These are phyloP conservation scores for Gynandropsis gynandra DNA, from an alignment of 345 rosid genomes.

Conservation along the genomic window DNA sequence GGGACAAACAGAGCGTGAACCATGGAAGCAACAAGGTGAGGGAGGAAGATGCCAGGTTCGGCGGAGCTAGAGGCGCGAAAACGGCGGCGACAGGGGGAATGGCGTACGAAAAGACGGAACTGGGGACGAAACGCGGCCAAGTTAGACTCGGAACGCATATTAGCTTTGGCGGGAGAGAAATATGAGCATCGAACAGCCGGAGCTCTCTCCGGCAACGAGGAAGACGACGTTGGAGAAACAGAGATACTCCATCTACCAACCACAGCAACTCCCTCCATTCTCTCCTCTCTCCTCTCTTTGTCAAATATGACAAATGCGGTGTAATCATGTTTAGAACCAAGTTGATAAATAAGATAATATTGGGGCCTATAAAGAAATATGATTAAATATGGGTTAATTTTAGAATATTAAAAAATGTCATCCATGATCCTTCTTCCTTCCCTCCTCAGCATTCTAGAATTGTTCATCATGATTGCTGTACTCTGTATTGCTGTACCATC, in stretches of 20 bases:
- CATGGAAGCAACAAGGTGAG: conserved; percentile 77
- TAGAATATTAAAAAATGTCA: no score
- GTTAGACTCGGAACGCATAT: conserved; percentile 21
- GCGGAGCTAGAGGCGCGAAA: conserved; percentile 33
- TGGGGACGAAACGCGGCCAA: conserved; percentile 45
- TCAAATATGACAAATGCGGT: background rate
- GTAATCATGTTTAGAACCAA: conserved; percentile 1
- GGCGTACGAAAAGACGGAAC: conserved; percentile 42
- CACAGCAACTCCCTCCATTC: conserved; percentile 26
- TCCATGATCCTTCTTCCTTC: no score
- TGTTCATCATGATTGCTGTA: no score
- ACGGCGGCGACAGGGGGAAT: conserved; percentile 28
- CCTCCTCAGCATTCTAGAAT: no score
- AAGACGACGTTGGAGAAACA: conserved; percentile 18
- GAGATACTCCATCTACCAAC: conserved; percentile 23
- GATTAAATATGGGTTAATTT: background rate
- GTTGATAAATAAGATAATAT: no score
- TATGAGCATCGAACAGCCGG: conserved; percentile 11
- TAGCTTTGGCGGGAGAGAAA: conserved; percentile 23
- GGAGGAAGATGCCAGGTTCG: conserved; percentile 61
- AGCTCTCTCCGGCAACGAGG: background rate
- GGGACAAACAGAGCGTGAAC: conserved; percentile 27
- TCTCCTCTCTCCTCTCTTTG: conserved; percentile 12
- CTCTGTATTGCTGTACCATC: no score
- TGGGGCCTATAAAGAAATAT: background rate